Conservation (phyloP, 1,139 yeast genomes). For the Blastobotrys serpentis region DNA sequence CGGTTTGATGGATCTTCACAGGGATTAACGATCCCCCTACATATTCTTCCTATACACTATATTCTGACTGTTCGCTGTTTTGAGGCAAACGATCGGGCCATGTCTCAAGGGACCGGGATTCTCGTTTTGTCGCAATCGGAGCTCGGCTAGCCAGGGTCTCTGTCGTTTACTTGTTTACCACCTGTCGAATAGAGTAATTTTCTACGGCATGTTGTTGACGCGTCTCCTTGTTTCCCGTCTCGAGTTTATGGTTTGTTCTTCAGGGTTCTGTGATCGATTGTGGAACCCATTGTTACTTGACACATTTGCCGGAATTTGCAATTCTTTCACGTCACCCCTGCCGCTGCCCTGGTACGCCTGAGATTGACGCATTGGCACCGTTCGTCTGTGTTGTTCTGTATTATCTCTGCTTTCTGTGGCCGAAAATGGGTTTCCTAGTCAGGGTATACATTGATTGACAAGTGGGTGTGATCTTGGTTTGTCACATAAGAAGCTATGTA, state of each 20-base stretch:
- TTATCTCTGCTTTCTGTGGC: too few relatives aligned
- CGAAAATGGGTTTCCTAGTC: too few relatives aligned
- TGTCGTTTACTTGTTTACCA: neutral
- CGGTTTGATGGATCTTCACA: constrained; percentile 1
- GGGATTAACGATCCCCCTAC: neutral
- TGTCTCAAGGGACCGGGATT: constrained; percentile 4
- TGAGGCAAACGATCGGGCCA: neutral
- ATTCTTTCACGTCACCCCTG: too few relatives aligned
- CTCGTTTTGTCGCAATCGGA: neutral
- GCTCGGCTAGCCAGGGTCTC: constrained; percentile 2
- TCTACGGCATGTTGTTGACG: neutral
- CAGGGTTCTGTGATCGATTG: neutral
- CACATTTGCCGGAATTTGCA: too few relatives aligned
- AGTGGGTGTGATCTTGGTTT: too few relatives aligned
- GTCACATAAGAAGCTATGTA: too few relatives aligned
- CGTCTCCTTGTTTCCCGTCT: neutral
- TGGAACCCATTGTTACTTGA: too few relatives aligned
- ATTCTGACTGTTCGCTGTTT: neutral
- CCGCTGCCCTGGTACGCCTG: too few relatives aligned
- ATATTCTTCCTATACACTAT: neutral
- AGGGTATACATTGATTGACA: too few relatives aligned
- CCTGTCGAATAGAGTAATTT: neutral
- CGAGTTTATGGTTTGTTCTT: neutral
- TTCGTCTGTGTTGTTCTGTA: too few relatives aligned
- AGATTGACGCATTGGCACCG: too few relatives aligned